A percentile compares a stretch with the other conserved stretches of the same genome.
Evolutionary conservation across 768 basidiomycete species (phyloP).

Genomic region (Astraeus odoratus): DNA sequence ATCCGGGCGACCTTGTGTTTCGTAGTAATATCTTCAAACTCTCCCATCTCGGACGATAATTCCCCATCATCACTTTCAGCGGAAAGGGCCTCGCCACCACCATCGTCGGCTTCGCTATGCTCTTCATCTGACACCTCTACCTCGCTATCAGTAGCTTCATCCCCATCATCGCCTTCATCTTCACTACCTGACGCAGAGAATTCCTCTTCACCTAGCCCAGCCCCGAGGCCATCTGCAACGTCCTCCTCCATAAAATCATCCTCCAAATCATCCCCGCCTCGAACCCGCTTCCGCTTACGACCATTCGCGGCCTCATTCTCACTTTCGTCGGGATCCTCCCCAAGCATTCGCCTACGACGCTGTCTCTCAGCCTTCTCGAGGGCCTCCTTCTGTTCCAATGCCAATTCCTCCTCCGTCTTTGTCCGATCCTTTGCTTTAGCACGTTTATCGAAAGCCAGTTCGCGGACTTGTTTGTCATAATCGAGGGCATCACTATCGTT

Average conservation of each 20-base stretch:
- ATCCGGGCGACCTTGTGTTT: constrained; percentile 28
- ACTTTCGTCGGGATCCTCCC: constrained; percentile 61
- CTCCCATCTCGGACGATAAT: constrained; percentile 35
- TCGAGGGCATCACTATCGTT: constrained; percentile 39
- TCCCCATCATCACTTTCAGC: constrained; percentile 34
- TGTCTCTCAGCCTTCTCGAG: constrained; percentile 81
- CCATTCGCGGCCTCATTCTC: constrained; percentile 46
- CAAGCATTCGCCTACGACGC: constrained; percentile 79
- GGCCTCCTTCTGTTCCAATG: constrained; percentile 78
- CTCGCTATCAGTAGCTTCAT: constrained; percentile 37
- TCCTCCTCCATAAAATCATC: constrained; percentile 66
- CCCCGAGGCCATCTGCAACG: constrained; percentile 25
- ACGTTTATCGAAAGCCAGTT: constrained; percentile 88
- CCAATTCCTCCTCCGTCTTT: constrained; percentile 94
- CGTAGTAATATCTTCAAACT: constrained; percentile 36
- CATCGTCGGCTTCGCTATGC: constrained; percentile 25
- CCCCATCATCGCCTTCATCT: constrained; percentile 24
- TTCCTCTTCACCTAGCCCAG: constrained; percentile 31
- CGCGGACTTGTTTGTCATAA: constrained; percentile 89
- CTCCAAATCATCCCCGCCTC: constrained; percentile 84
- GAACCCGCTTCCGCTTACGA: constrained; percentile 42
- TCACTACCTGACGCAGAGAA: constrained; percentile 33
- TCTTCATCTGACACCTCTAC: constrained; percentile 19
- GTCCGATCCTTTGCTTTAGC: constrained; percentile 93
- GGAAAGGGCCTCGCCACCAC: constrained; percentile 28